phyloP scores from a whole-genome alignment of 2,329 filamentous ascomycete genomes.

The Xylaria sp. region DNA sequence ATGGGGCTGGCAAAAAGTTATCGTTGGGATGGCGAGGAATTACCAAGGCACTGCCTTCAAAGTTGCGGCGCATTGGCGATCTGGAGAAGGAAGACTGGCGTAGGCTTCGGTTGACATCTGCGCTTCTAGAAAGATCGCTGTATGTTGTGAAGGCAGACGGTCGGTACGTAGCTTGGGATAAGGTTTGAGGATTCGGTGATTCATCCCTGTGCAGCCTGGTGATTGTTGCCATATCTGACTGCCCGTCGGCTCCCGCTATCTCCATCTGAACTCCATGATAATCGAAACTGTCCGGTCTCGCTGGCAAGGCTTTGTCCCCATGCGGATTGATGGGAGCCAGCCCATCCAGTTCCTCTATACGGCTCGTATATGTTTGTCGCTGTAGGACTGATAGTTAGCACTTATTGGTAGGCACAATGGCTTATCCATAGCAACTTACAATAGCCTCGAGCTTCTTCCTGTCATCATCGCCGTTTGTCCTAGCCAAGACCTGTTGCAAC shows the following conservation, averaged over 20 bases:
- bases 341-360: slow-evolving; percentile 86
- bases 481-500: slow-evolving; percentile 85
- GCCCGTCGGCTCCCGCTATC: slow-evolving; percentile 54
- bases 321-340: slow-evolving; percentile 67
- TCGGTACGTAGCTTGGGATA: slow-evolving; percentile 41
- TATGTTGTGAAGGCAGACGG: slow-evolving; percentile 41
- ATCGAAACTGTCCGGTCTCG: slow-evolving; percentile 71
- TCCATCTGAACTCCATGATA: slow-evolving; percentile 55
- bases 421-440: slow-evolving; percentile 65
- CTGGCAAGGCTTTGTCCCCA: slow-evolving; percentile 81
- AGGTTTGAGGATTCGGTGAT: slow-evolving; percentile 57
- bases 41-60: slow-evolving; percentile 50
- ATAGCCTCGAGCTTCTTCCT: slow-evolving; percentile 92
- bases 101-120: slow-evolving; percentile 50
- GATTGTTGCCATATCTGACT: slow-evolving; percentile 60
- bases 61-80: slow-evolving; percentile 57
- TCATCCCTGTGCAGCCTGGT: slow-evolving; percentile 52
- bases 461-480: slow-evolving; percentile 87
- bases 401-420: background rate
- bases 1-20: slow-evolving; percentile 74
- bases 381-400: slow-evolving; percentile 52
- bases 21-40: slow-evolving; percentile 63
- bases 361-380: slow-evolving; percentile 89
- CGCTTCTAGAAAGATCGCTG: slow-evolving; percentile 43
- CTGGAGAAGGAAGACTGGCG: slow-evolving; percentile 67